phyloP scores from a whole-genome alignment of 1,284 basidiomycete genomes.

The Ceratobasidium sp. region DNA sequence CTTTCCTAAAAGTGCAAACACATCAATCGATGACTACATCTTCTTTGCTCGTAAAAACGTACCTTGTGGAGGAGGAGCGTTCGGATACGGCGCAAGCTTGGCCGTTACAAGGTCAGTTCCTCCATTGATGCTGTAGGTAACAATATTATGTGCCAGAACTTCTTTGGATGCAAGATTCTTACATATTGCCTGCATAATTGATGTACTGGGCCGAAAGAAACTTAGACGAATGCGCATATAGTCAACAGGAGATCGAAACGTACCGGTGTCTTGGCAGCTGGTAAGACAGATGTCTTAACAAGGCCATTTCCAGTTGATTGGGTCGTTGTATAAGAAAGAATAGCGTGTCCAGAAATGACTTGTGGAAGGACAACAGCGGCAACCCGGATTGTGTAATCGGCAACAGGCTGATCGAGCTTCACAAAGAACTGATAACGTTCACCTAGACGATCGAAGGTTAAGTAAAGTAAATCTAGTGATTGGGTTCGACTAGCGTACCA shows the following conservation, averaged over 20 bases:
- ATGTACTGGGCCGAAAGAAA: conserved; percentile 1
- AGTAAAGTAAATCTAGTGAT: neutral
- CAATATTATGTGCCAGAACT: neutral
- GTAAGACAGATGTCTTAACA: neutral
- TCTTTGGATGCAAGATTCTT: neutral
- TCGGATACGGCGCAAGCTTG: conserved; percentile 16
- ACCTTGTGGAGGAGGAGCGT: conserved; percentile 22
- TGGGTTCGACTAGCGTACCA: conserved; percentile 10
- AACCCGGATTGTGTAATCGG: conserved; percentile 39
- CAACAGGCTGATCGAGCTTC: conserved; percentile 37
- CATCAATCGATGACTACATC: too few relatives aligned
- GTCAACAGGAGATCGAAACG: neutral
- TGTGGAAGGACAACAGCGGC: conserved; percentile 34
- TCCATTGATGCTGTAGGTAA: neutral
- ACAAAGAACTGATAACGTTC: conserved; percentile 39
- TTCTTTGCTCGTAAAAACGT: neutral
- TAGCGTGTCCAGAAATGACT: conserved; percentile 35
- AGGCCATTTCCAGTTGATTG: neutral
- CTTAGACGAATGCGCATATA: neutral
- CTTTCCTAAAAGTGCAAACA: neutral
- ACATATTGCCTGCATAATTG: conserved; percentile 18
- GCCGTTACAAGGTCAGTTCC: conserved; percentile 24
- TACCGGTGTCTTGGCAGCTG: conserved; percentile 14
- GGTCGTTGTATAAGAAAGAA: conserved; percentile 30
- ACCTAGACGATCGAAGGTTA: neutral